Evolutionary conservation across 805 yeast species (phyloP), one percentile per base, ranked within the genome.

Genomic region (Candida germanica): DNA sequence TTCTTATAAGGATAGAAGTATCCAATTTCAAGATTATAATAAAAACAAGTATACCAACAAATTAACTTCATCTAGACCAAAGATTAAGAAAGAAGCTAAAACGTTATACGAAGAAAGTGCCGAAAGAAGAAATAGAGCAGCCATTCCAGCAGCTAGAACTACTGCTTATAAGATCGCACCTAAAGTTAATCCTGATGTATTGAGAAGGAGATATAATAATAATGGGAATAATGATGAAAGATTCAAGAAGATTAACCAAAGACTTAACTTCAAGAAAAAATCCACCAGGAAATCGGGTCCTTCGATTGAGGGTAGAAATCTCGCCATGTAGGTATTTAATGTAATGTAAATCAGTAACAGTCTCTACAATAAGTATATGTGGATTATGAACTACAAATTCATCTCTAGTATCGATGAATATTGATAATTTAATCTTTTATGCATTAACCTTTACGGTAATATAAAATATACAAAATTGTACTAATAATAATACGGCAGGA

Each of bases 111-210:
- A 88, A 64, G 89, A 84, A 56, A 82, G 86, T 50, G 96, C 96
- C 7, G 87, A 80, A 47, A 77, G 96, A 61, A 77, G 96, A 63
- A 85, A 85, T 60, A 77, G 98, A 59, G 97, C 98, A 3, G 95
- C 95, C 26, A 91, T 93, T 33, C 98, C 98, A n/a, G 80, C 83
- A 23, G 88, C 91, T 29, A 77, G 93, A 44, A 83, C 93, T 3
- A 78, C 87, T 10, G 95, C 91, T 40, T 89, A 87, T 67, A 84
- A 83, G 52, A 80, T 85, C 54, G 98, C 97, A 1, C 98, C 98
- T 38, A 79, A 72, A 53, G 84, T 84, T 44, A 79, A 75, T 50
- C 56, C 80, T 29, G 71, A 68, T 42, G 56, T 57, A 44, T 59
- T 74, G 49, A 62, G 63, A 53, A 67, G 62, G 47, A 68, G 60